Evolutionary conservation across 495 filamentous ascomycete genomes (phyloP), one percentile per base, ranked within the genome.

Genomic region (Aspergillus campestris): DNA sequence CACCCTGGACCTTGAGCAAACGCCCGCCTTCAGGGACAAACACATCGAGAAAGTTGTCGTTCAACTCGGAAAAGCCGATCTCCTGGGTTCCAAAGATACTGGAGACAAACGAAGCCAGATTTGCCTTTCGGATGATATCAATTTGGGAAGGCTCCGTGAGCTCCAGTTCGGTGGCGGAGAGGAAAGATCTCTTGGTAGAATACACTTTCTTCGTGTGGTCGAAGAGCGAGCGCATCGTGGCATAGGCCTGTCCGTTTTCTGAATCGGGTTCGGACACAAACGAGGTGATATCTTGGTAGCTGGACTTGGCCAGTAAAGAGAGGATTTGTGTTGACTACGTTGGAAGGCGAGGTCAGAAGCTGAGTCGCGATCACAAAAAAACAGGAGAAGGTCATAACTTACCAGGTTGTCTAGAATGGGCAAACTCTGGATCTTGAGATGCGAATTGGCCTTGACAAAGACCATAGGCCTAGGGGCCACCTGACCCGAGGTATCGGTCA

Each of bases 41-140:
- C 0, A 87, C 87, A 34, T 86, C 79, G 15, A 94, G 73, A 53
- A 95, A 94, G 50, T 83, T 74, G 24, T 92, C 84, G 55, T 94
- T 87, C 31, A 94, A 67, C 54, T 94, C 86, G 15, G 80, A 80
- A 45, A 94, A 82, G 7, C 84, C 77, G 38, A 94, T 86, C 56
- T 94, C 87, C 52, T 88, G 80, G 4, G 80, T 83, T 5, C 86
- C 87, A 61, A 94, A 90, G 24, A 90, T 78, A 48, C 84, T 87
- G 0, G 82, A 81, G 7, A 89, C 82, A 50, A 88, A 87, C 2
- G 89, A 87, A 3, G 88, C 89, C 42, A 96, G 69, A 51, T 96
- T 96, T 3, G 88, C 83, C 63, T 89, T 86, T 31, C 85, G 81
- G 45, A 95, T 83, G 14, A 83, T 84, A 41, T 85, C 83, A 14